Evolutionary conservation across 805 yeast genomes (phyloP).

Genomic region (Suhomyces sp.): DNA sequence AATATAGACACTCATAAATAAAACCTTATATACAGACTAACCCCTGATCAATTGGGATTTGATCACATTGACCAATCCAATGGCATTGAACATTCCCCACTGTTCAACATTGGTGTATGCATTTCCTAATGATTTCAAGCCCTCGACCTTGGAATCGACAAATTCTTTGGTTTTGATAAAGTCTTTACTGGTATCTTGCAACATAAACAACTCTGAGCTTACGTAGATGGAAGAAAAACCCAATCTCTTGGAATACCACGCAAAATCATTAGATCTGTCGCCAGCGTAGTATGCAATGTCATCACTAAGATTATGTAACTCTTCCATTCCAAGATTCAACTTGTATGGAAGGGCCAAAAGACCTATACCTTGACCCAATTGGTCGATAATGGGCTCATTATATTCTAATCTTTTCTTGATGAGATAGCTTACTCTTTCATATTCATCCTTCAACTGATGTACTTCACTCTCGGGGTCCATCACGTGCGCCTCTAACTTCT

Average conservation of each 20-base stretch:
- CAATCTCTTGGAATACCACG: conserved; percentile 90
- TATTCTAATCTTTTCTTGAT: conserved; percentile 49
- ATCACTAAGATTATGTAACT: conserved; percentile 73
- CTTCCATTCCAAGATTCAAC: conserved; percentile 53
- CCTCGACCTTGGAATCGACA: conserved; percentile 56
- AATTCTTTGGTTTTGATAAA: conserved; percentile 60
- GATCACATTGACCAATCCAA: conserved; percentile 62
- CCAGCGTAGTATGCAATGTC: conserved; percentile 80
- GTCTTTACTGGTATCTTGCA: conserved; percentile 61
- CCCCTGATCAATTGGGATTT: conserved; percentile 69
- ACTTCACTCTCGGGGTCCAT: conserved; percentile 25
- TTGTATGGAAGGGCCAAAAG: conserved; percentile 66
- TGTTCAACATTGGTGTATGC: conserved; percentile 67
- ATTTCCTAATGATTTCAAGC: conserved; percentile 53
- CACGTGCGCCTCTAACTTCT: conserved; percentile 28
- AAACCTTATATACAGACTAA: conserved; percentile 15
- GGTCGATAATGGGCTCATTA: conserved; percentile 46
- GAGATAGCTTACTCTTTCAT: conserved; percentile 42
- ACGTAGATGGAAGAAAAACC: conserved; percentile 69
- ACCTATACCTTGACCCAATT: conserved; percentile 52
- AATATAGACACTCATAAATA: not conserved
- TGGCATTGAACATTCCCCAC: conserved; percentile 69
- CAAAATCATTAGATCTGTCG: conserved; percentile 74
- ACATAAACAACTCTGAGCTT: conserved; percentile 74
- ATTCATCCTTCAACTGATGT: conserved; percentile 30